Base-by-base conservation (phyloP, 2,329 filamentous ascomycete species). In the Trichoderma cornu-damae region DNA sequence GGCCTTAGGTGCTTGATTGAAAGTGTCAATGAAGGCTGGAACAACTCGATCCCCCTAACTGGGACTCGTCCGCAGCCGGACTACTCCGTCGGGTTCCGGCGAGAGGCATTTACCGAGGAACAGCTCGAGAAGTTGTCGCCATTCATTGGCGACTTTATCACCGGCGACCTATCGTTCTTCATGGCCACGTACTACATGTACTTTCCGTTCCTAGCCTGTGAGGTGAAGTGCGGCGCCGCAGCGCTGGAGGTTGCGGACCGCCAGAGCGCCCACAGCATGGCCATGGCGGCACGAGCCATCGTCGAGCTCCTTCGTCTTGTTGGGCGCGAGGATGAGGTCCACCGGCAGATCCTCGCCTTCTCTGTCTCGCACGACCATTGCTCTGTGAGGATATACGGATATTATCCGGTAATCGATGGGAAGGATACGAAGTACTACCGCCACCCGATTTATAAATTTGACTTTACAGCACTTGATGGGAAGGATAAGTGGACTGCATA, bases 171-270 rank as follows among this genome's bases (percentile, higher is more conserved):
- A 50, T 79, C 71, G 18, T 72, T 65, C 60, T 77, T 79, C 53
- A 74, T 76, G 68, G 72, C 63, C 7, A 80, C 74, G 9, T 74
- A 70, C 53, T 66, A 72, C 4, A 78, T 79, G 68, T 76, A 74
- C 66, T 79, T 81, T 60, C 76, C 76, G 2, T 81, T 79, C 60
- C 66, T 81, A 0, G 73, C 73, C 0, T 77, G 72, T 63, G 74
- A 81, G 63, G 75, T 79, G 1, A n/a, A n/a, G n/a, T n/a, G n/a
- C n/a, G n/a, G n/a, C n/a, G n/a, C n/a, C n/a, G 66, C 61, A 24
- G 67, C 62, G 1, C 72, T 76, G 5, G 66, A 73, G 49, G 54
- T 72, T 11, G 71, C 72, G 2, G 71, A 75, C 58, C 66, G 70
- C 48, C 69, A 75, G 64, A 75, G 76, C 63, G 69, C 69, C 42